Percentiles rank a stretch among this genome's conserved stretches.
Conservation (phyloP, 768 basidiomycete species). For the Candolleomyces aberdarensis region DNA sequence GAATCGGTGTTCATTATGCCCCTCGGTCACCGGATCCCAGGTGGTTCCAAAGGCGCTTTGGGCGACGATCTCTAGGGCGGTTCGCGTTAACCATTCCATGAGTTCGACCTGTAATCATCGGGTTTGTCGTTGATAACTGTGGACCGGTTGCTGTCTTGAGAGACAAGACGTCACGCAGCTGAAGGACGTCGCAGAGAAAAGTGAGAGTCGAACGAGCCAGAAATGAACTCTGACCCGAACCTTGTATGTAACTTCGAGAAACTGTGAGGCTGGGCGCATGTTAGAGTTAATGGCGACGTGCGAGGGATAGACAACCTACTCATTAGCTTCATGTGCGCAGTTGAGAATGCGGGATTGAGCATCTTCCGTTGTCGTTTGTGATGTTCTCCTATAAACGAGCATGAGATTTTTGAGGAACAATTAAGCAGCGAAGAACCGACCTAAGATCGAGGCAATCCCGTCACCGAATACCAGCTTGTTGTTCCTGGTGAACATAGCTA, state of each 20-base stretch:
- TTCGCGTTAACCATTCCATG: slow-evolving; percentile 21
- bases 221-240: no score
- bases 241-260: neutral
- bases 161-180: neutral
- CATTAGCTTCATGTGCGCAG: slow-evolving; percentile 33
- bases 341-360: slow-evolving; percentile 35
- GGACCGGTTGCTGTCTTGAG: neutral
- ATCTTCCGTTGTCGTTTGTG: slow-evolving; percentile 38
- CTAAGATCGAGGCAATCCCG: slow-evolving; percentile 3
- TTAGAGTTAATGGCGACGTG: neutral
- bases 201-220: no score
- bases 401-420: neutral
- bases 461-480: slow-evolving; percentile 4
- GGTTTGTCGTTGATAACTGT: neutral
- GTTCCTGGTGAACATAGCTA: neutral
- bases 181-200: no score
- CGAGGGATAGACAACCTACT: slow-evolving; percentile 16
- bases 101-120: slow-evolving; percentile 3
- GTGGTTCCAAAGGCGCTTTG: slow-evolving; percentile 24
- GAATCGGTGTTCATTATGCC: neutral
- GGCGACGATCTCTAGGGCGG: slow-evolving; percentile 25
- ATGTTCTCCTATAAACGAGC: slow-evolving; percentile 31
- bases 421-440: neutral
- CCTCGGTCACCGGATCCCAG: neutral
- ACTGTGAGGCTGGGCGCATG: slow-evolving; percentile 9